Evolutionary conservation across 148 eudicot species (phyloP).

Genomic region (Camellia lanceoleosa): DNA sequence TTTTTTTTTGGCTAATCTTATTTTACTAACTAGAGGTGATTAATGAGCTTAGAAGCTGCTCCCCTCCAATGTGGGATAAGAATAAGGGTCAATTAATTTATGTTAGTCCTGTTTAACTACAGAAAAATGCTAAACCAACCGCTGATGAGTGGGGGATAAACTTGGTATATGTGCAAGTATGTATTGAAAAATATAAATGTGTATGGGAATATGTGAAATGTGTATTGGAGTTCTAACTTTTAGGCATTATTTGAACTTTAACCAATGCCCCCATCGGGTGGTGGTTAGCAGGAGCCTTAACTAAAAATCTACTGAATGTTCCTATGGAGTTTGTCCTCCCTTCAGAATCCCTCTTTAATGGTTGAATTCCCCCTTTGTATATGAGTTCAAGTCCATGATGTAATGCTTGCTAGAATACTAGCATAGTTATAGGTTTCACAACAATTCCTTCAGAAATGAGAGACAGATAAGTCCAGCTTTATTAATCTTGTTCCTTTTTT

Average conservation of each 20-base stretch:
- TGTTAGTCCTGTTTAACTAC: background rate
- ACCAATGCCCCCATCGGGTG: too few relatives aligned
- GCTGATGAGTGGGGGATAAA: too few relatives aligned
- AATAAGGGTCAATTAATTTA: background rate
- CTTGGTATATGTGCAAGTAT: too few relatives aligned
- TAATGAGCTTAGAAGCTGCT: background rate
- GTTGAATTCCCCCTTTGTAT: background rate
- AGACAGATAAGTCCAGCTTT: background rate
- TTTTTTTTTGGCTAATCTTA: background rate
- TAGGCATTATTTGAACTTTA: too few relatives aligned
- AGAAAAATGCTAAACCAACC: too few relatives aligned
- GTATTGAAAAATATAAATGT: too few relatives aligned
- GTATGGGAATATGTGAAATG: too few relatives aligned
- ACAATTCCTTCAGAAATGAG: background rate
- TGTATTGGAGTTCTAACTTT: too few relatives aligned
- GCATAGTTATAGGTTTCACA: background rate
- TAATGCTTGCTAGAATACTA: background rate
- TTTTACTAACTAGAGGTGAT: background rate
- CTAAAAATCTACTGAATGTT: background rate
- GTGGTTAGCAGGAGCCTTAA: too few relatives aligned
- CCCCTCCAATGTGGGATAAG: conserved; percentile 5
- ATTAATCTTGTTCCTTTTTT: background rate
- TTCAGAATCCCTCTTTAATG: background rate
- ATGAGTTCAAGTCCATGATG: background rate
- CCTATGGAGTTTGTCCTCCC: background rate